These are phyloP conservation scores for Rubia tinctorum DNA, from an alignment of 305 asterid genomes.

Conservation along the genomic window DNA sequence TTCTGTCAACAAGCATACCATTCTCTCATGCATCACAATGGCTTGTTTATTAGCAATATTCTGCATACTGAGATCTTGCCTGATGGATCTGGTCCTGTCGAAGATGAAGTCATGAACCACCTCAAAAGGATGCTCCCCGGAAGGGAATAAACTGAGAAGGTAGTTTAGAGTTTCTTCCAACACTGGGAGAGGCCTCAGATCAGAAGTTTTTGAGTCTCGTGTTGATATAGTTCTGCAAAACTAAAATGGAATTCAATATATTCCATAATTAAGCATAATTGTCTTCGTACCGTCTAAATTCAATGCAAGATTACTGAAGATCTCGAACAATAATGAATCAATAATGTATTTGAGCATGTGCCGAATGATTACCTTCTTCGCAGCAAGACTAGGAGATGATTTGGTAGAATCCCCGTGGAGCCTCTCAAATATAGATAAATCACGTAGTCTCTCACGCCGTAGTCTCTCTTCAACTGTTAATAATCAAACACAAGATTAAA, in stretches of 20 bases:
- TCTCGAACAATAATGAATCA: not conserved
- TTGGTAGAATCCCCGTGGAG: slow-evolving; percentile 68
- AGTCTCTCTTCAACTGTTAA: slow-evolving; percentile 68
- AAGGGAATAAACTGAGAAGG: slow-evolving; percentile 56
- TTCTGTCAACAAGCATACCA: slow-evolving; percentile 55
- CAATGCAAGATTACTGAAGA: not conserved
- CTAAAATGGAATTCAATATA: slow-evolving; percentile 35
- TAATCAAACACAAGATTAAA: not conserved
- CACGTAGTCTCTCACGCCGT: slow-evolving; percentile 86
- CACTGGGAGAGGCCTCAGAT: slow-evolving; percentile 79
- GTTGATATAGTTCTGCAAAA: slow-evolving; percentile 92
- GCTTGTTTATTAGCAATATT: slow-evolving; percentile 49
- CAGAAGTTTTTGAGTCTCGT: slow-evolving; percentile 51
- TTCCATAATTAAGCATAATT: not conserved
- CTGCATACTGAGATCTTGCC: slow-evolving; percentile 99
- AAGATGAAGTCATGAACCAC: slow-evolving; percentile 89
- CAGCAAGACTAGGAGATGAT: slow-evolving; percentile 78
- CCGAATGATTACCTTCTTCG: slow-evolving; percentile 60
- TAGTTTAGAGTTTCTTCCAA: slow-evolving; percentile 73
- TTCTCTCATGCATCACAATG: slow-evolving; percentile 80
- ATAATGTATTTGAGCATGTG: not conserved
- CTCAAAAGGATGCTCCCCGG: slow-evolving; percentile 62
- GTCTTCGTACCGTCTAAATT: not conserved
- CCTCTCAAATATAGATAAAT: slow-evolving; percentile 94
- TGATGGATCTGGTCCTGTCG: slow-evolving; percentile 89